Percentiles rank a stretch among this genome's conserved stretches.
Evolutionary conservation across 2,329 filamentous ascomycete species (phyloP).

Genomic region (Colletotrichum melonis): DNA sequence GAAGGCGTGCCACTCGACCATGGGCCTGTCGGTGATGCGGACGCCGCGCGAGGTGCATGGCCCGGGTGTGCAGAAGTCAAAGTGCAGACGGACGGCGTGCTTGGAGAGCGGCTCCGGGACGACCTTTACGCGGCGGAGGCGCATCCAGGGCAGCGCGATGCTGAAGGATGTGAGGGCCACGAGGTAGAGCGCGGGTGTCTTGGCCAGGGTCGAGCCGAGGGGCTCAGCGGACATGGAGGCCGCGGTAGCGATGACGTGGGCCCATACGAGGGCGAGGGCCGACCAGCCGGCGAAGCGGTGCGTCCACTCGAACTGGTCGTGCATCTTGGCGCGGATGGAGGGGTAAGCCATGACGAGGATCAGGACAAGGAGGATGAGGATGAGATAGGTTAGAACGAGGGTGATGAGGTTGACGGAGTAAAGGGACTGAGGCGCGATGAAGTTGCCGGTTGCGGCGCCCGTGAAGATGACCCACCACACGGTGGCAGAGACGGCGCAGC

Average conservation of each 20-base stretch:
- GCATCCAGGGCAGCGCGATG: conserved; percentile 79
- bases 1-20: conserved; percentile 81
- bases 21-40: conserved; percentile 70
- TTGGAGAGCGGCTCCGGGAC: conserved; percentile 75
- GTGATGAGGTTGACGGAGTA: conserved; percentile 45
- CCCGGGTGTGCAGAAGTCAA: conserved; percentile 69
- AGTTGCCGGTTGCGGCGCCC: conserved; percentile 41
- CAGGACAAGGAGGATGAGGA: conserved; percentile 66
- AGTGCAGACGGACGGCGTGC: conserved; percentile 80
- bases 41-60: conserved; percentile 51
- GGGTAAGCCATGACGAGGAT: conserved; percentile 76
- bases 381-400: conserved; percentile 65
- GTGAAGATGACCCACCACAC: conserved; percentile 60
- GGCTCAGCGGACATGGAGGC: conserved; percentile 51
- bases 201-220: conserved; percentile 51
- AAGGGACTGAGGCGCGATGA: conserved; percentile 46
- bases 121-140: conserved; percentile 75
- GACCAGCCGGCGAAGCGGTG: conserved; percentile 81
- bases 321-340: conserved; percentile 68
- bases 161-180: conserved; percentile 72
- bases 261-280: conserved; percentile 73
- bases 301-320: conserved; percentile 77
- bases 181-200: conserved; percentile 71
- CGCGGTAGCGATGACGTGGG: conserved; percentile 65
- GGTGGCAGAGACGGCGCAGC: conserved; percentile 60